A percentile compares a stretch with the other conserved stretches of the same genome.
Evolutionary conservation across 768 basidiomycete genomes (phyloP).

Genomic region (Lentinula sp.): DNA sequence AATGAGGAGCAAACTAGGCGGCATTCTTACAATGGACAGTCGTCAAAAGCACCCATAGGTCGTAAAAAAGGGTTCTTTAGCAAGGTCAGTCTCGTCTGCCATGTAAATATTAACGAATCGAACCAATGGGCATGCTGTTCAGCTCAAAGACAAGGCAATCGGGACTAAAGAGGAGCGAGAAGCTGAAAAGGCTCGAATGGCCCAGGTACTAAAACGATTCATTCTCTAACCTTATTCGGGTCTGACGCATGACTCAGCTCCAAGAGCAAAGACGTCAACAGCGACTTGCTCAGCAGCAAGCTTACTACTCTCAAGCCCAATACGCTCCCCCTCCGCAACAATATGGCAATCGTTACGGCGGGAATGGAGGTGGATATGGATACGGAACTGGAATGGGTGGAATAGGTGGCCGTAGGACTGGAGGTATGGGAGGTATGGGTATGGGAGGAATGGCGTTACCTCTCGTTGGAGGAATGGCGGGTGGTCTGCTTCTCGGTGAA

Average conservation of each 20-base stretch:
- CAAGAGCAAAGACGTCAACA: constrained; percentile 28
- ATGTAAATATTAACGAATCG: not conserved
- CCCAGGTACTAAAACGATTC: constrained; percentile 16
- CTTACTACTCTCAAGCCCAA: not conserved
- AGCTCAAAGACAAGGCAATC: constrained; percentile 54
- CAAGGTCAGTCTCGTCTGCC: constrained; percentile 16
- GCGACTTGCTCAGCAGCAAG: constrained; percentile 8
- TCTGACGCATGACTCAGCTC: constrained; percentile 17
- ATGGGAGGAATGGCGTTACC: constrained; percentile 34
- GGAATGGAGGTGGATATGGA: constrained; percentile 18
- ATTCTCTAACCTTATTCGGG: not conserved
- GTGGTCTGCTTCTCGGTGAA: constrained; percentile 30
- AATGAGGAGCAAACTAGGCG: constrained; percentile 13
- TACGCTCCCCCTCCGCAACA: constrained; percentile 13
- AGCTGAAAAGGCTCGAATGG: constrained; percentile 26
- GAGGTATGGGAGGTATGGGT: constrained; percentile 19
- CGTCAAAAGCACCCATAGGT: constrained; percentile 6
- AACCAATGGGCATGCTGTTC: not conserved
- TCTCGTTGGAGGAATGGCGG: constrained; percentile 39
- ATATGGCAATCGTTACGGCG: constrained; percentile 20
- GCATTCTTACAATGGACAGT: constrained; percentile 20
- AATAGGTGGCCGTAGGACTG: not conserved
- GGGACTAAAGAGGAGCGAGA: constrained; percentile 63
- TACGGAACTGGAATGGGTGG: constrained; percentile 12
- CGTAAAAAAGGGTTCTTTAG: constrained; percentile 50